A percentile compares a stretch with the other conserved stretches of the same genome.
Evolutionary conservation across 2,329 filamentous ascomycete genomes (phyloP).

Genomic region (Penicillium sumatraense): DNA sequence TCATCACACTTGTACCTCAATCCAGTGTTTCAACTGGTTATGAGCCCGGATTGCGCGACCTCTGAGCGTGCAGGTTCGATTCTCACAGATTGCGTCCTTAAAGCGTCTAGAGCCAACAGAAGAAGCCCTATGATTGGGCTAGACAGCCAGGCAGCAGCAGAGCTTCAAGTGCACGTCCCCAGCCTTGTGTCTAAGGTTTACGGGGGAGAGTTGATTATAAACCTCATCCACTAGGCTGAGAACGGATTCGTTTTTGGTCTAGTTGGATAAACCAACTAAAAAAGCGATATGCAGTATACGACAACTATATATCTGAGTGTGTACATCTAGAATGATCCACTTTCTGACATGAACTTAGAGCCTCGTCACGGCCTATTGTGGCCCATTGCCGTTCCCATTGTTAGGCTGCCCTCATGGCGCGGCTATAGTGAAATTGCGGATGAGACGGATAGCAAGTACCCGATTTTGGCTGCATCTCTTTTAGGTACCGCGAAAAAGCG

Average conservation of each 20-base stretch:
- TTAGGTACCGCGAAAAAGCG: slow-evolving; percentile 16
- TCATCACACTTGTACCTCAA: slow-evolving; percentile 15
- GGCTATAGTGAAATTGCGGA: slow-evolving; percentile 14
- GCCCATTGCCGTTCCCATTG: too few relatives aligned
- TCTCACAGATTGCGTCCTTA: background rate
- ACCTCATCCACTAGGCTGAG: too few relatives aligned
- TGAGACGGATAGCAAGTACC: slow-evolving; percentile 13
- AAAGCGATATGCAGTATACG: slow-evolving; percentile 9
- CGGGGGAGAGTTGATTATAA: too few relatives aligned
- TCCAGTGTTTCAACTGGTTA: slow-evolving; percentile 7
- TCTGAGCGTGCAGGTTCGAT: background rate
- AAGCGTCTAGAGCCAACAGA: background rate
- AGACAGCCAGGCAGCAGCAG: too few relatives aligned
- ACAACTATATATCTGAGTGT: slow-evolving; percentile 9
- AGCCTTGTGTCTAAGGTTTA: too few relatives aligned
- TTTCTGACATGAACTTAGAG: too few relatives aligned
- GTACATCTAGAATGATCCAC: too few relatives aligned
- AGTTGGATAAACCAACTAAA: background rate
- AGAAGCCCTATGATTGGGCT: background rate
- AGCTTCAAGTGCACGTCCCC: too few relatives aligned
- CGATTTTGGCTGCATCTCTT: slow-evolving; percentile 19
- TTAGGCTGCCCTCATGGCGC: too few relatives aligned
- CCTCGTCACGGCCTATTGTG: too few relatives aligned
- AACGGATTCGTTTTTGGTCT: too few relatives aligned
- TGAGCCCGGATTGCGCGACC: background rate